These are phyloP conservation scores for Fomes fomentarius DNA, from an alignment of 1,284 basidiomycete genomes.

Conservation along the genomic window DNA sequence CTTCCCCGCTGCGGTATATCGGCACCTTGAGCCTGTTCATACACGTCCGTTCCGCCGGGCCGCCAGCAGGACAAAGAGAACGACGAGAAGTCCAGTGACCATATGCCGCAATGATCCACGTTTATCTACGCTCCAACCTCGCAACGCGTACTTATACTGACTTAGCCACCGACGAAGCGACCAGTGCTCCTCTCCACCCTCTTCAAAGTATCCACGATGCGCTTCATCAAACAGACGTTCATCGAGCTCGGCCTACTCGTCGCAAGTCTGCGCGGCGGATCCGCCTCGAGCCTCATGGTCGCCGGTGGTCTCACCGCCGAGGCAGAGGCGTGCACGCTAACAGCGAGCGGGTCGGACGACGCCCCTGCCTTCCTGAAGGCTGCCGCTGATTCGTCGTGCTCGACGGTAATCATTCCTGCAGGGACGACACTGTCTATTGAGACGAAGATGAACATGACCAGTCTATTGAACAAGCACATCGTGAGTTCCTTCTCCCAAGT, in stretches of 20 bases:
- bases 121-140: neutral
- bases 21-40: neutral
- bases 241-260: neutral
- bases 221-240: neutral
- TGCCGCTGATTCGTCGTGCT: conserved; percentile 42
- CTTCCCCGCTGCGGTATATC: neutral
- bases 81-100: neutral
- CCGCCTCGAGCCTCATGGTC: neutral
- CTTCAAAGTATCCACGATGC: neutral
- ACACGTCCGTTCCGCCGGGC: neutral
- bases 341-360: conserved; percentile 54
- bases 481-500: conserved; percentile 39
- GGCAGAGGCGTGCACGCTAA: conserved; percentile 40
- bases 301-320: conserved; percentile 8
- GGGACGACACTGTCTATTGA: conserved; percentile 53
- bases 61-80: neutral
- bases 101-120: neutral
- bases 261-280: neutral
- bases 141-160: neutral
- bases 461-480: conserved; percentile 51
- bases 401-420: conserved; percentile 47
- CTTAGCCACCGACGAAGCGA: neutral
- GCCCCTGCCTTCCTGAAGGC: conserved; percentile 51
- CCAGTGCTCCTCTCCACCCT: neutral
- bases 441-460: conserved; percentile 57